Percentiles rank a stretch among this genome's conserved stretches.
These are phyloP conservation scores for Ettlia oleoabundans DNA, from an alignment of 139 green algal genomes.

Conservation along the genomic window DNA sequence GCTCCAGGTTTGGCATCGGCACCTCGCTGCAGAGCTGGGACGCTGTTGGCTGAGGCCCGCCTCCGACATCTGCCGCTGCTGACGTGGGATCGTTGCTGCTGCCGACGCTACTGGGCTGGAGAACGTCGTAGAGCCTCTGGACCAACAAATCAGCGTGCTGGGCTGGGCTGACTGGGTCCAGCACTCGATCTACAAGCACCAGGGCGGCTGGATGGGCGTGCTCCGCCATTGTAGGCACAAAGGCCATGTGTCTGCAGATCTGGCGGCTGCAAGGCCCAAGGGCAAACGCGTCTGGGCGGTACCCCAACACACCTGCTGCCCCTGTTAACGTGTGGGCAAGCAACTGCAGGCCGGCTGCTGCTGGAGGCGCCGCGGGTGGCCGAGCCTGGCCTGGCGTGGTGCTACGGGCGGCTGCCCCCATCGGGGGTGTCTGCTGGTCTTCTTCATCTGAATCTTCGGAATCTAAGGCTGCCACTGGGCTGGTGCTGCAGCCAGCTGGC, in stretches of 20 bases:
- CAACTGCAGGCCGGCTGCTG: slow-evolving; percentile 45
- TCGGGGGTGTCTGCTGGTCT: no score
- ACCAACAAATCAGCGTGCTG: slow-evolving; percentile 55
- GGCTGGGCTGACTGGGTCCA: slow-evolving; percentile 64
- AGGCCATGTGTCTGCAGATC: slow-evolving; percentile 53
- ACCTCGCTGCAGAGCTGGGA: not conserved
- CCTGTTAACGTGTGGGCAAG: slow-evolving; percentile 62
- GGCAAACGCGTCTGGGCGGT: slow-evolving; percentile 61
- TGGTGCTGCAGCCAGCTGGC: not conserved
- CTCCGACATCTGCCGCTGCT: not conserved
- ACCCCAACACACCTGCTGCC: slow-evolving; percentile 49
- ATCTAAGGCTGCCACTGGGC: not conserved
- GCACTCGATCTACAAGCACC: slow-evolving; percentile 57
- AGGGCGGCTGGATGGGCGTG: slow-evolving; percentile 45
- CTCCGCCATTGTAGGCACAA: slow-evolving; percentile 25
- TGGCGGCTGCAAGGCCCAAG: slow-evolving; percentile 53
- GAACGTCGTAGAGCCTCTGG: slow-evolving; percentile 32
- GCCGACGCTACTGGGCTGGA: not conserved
- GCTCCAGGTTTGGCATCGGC: slow-evolving; percentile 20
- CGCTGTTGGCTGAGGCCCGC: not conserved
- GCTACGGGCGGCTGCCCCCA: no score
- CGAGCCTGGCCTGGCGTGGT: no score
- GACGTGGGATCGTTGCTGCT: not conserved
- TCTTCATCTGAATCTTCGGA: slow-evolving; percentile 1
- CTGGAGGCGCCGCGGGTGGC: no score